A percentile compares a stretch with the other conserved stretches of the same genome.
phyloP scores from a whole-genome alignment of 2,329 filamentous ascomycete species.

The Trichoderma koningiopsis region DNA sequence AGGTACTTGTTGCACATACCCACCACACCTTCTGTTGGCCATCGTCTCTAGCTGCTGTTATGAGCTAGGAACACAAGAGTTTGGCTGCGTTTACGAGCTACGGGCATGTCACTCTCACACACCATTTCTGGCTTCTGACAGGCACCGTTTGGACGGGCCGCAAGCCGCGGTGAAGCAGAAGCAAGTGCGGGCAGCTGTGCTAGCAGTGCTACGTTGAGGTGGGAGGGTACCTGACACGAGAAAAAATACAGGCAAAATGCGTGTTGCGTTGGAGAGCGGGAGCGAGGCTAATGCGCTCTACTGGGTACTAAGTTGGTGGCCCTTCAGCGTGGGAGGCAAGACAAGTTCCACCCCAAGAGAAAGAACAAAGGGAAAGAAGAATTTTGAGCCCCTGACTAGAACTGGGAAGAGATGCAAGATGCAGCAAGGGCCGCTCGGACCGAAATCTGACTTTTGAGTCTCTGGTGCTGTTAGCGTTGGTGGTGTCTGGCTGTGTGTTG shows the following conservation, averaged over 20 bases:
- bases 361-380: not conserved
- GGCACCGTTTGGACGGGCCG: constrained; percentile 11
- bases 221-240: constrained; percentile 1
- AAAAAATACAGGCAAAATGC: not conserved
- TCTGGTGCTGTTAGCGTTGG: not conserved
- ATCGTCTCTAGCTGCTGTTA: not conserved
- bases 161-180: constrained; percentile 20
- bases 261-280: not conserved
- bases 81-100: not conserved
- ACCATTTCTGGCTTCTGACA: not conserved
- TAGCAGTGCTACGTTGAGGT: too few relatives aligned
- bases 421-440: constrained; percentile 20
- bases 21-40: not conserved
- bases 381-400: constrained; percentile 23
- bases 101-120: not conserved
- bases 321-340: not conserved
- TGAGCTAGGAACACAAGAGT: not conserved
- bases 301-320: not conserved
- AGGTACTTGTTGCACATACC: constrained; percentile 10
- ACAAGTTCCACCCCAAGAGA: not conserved
- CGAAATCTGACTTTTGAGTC: constrained; percentile 17
- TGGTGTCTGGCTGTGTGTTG: constrained; percentile 1
- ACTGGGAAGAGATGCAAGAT: constrained; percentile 18
- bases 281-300: not conserved
- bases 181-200: not conserved